Evolutionary conservation across 2,329 filamentous ascomycete genomes (phyloP).

Genomic region (Dothidotthia symphoricarpi): DNA sequence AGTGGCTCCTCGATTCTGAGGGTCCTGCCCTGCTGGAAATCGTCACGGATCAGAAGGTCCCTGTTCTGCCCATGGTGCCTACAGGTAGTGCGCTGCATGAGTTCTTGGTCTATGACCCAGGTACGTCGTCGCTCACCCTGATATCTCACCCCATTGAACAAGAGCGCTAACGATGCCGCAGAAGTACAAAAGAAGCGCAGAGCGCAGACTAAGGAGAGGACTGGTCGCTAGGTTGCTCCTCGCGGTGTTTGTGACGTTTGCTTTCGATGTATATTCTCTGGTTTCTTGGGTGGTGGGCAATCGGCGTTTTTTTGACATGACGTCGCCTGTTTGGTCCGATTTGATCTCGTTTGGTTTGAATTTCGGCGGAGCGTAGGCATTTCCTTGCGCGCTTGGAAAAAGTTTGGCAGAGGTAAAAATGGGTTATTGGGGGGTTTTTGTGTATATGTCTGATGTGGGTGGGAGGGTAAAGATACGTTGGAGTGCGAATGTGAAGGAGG

Average conservation of each 20-base stretch:
- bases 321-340: too few species aligned
- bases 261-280: slow-evolving; percentile 20
- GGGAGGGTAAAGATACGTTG: too few species aligned
- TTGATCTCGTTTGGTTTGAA: too few species aligned
- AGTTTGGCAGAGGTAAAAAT: too few species aligned
- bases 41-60: slow-evolving; percentile 82
- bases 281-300: slow-evolving; percentile 16
- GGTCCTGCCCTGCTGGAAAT: slow-evolving; percentile 94
- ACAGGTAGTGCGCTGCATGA: slow-evolving; percentile 84
- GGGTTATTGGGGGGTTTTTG: too few species aligned
- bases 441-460: too few species aligned
- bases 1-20: slow-evolving; percentile 80
- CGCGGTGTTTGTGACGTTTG: slow-evolving; percentile 10
- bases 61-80: slow-evolving; percentile 97
- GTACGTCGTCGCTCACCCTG: slow-evolving; percentile 52
- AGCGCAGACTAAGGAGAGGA: slow-evolving; percentile 31
- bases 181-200: slow-evolving; percentile 28
- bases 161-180: too few species aligned
- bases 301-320: slow-evolving; percentile 24
- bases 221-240: slow-evolving; percentile 22
- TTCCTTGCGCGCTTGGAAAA: too few species aligned
- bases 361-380: too few species aligned
- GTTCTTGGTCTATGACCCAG: slow-evolving; percentile 83
- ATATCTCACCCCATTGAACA: neutral
- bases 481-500: too few species aligned